phyloP scores from a whole-genome alignment of 1,284 basidiomycete genomes.

The Limonomyces culmigenus region DNA sequence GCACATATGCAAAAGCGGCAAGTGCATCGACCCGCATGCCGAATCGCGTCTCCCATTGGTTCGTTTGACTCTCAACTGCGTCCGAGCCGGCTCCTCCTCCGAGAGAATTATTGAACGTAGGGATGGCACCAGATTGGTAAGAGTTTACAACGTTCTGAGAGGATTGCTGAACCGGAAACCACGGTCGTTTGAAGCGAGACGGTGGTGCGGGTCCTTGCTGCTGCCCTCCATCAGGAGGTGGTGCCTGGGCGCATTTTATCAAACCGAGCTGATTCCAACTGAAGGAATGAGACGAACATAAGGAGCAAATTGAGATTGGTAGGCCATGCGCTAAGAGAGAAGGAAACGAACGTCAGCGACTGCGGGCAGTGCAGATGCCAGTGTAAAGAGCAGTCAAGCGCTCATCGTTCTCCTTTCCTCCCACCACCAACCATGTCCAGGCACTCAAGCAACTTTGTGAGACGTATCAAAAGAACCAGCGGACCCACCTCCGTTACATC shows the following conservation, averaged over 20 bases:
- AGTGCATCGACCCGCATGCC: conserved; percentile 56
- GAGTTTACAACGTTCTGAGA: conserved; percentile 20
- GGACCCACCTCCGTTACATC: too few relatives aligned
- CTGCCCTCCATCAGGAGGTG: conserved; percentile 37
- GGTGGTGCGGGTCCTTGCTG: conserved; percentile 11
- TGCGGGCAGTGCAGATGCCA: too few relatives aligned
- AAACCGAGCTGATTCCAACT: too few relatives aligned
- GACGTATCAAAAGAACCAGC: too few relatives aligned
- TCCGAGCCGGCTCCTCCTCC: conserved; percentile 20
- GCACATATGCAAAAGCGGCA: conserved; percentile 49
- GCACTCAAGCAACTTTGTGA: too few relatives aligned
- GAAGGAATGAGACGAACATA: conserved; percentile 24
- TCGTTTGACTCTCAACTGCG: conserved; percentile 29
- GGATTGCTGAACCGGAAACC: conserved; percentile 33
- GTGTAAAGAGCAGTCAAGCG: too few relatives aligned
- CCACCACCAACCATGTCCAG: too few relatives aligned
- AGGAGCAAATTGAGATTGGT: conserved; percentile 25
- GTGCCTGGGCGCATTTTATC: conserved; percentile 30
- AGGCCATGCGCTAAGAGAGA: conserved; percentile 2
- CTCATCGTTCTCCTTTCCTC: too few relatives aligned
- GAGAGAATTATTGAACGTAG: conserved; percentile 34
- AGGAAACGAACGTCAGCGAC: too few relatives aligned
- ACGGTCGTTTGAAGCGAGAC: conserved; percentile 23
- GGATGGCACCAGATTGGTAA: conserved; percentile 58
- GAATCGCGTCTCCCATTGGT: conserved; percentile 58